Evolutionary conservation across 805 yeast species (phyloP).

Genomic region (Metschnikowia proteae): DNA sequence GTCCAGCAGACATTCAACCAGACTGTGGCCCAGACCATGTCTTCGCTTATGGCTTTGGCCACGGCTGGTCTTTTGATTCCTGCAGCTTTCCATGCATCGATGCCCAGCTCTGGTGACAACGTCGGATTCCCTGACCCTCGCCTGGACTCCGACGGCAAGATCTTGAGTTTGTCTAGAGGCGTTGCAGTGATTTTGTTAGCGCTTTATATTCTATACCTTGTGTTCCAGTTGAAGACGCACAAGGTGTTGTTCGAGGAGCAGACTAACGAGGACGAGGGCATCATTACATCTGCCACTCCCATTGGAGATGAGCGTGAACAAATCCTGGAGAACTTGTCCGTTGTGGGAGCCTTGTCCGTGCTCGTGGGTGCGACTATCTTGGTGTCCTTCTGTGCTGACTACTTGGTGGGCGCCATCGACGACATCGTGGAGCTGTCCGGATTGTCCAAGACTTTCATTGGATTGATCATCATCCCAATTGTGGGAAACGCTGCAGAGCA

Average conservation of each 20-base stretch:
- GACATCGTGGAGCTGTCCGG: constrained; percentile 80
- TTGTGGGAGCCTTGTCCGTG: constrained; percentile 50
- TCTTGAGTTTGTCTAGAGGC: constrained; percentile 78
- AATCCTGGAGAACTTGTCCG: constrained; percentile 41
- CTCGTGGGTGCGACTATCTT: constrained; percentile 66
- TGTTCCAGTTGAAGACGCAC: constrained; percentile 90
- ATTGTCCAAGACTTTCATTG: constrained; percentile 90
- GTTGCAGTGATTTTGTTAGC: constrained; percentile 74
- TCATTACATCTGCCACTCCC: constrained; percentile 30
- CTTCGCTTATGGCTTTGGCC: constrained; percentile 86
- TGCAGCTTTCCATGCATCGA: constrained; percentile 88
- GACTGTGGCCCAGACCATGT: constrained; percentile 98
- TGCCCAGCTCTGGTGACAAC: constrained; percentile 44
- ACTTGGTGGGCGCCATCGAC: constrained; percentile 89
- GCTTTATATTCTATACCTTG: constrained; percentile 72
- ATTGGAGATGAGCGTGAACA: constrained; percentile 15
- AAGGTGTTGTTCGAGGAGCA: constrained; percentile 64
- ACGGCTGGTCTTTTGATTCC: constrained; percentile 87
- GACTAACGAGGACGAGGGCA: constrained; percentile 39
- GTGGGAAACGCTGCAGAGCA: constrained; percentile 99
- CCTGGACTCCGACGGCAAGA: constrained; percentile 40
- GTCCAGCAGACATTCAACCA: constrained; percentile 87
- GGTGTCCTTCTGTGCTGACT: constrained; percentile 91
- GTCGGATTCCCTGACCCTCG: constrained; percentile 38
- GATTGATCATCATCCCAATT: constrained; percentile 88